phyloP scores from a whole-genome alignment of 2,329 filamentous ascomycete species.

The Exophiala mesophila region DNA sequence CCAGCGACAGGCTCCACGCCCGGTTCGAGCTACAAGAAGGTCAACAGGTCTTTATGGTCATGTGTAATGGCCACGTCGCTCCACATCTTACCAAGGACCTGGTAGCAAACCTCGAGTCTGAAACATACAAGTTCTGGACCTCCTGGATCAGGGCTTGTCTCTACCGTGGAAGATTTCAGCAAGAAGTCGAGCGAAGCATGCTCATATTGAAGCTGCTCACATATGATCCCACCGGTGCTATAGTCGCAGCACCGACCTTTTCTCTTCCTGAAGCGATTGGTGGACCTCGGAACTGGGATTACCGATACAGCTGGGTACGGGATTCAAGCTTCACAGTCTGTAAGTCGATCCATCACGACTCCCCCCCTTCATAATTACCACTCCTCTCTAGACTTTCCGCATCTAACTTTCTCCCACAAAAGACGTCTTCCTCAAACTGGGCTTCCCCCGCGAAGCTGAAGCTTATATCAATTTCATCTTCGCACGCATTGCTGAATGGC shows the following conservation, averaged over 20 bases:
- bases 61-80: slow-evolving; percentile 15
- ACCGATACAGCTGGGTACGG: slow-evolving; percentile 65
- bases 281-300: slow-evolving; percentile 52
- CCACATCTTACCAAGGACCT: slow-evolving; percentile 19
- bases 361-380: too few species aligned
- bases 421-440: slow-evolving; percentile 66
- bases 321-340: slow-evolving; percentile 72
- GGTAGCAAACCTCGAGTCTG: slow-evolving; percentile 48
- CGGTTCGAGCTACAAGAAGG: slow-evolving; percentile 20
- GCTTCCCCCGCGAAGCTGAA: slow-evolving; percentile 70
- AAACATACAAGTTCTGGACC: slow-evolving; percentile 67
- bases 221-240: slow-evolving; percentile 72
- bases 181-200: slow-evolving; percentile 65
- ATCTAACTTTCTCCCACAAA: too few species aligned
- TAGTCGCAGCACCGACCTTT: slow-evolving; percentile 71
- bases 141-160: slow-evolving; percentile 67
- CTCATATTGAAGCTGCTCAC: slow-evolving; percentile 73
- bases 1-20: slow-evolving; percentile 8
- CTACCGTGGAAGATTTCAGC: slow-evolving; percentile 68
- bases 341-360: neutral
- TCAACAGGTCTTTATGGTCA: slow-evolving; percentile 20
- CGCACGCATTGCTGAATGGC: slow-evolving; percentile 60
- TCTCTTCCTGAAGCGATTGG: slow-evolving; percentile 71
- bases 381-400: too few species aligned
- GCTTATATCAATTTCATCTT: slow-evolving; percentile 76